phyloP scores from a whole-genome alignment of 2,329 filamentous ascomycete species.

The Xylaria sp. region DNA sequence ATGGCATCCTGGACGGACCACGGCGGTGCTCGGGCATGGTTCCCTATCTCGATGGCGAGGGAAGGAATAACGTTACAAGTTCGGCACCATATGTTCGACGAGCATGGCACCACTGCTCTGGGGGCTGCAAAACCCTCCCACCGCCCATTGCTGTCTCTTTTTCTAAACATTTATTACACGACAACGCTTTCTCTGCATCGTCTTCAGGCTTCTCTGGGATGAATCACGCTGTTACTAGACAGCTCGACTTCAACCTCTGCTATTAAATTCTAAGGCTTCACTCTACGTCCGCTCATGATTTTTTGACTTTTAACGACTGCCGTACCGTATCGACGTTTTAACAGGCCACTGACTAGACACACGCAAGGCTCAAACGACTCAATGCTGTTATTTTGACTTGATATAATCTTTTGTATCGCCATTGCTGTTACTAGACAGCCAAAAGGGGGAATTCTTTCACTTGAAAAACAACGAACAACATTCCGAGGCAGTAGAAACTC shows the following conservation, averaged over 20 bases:
- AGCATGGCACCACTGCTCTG: neutral
- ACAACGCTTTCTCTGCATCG: neutral
- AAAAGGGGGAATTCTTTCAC: constrained; percentile 19
- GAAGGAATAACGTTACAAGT: neutral
- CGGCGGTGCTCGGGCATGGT: constrained; percentile 1
- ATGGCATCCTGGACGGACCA: neutral
- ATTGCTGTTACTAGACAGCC: constrained; percentile 51
- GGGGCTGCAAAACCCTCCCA: neutral
- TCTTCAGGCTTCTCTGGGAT: constrained; percentile 27
- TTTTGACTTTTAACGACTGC: constrained; percentile 2
- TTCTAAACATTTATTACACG: neutral
- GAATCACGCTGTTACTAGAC: constrained; percentile 47
- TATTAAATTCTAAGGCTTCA: neutral
- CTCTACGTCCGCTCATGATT: neutral
- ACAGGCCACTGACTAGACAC: constrained; percentile 14
- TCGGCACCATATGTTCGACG: neutral
- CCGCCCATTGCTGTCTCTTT: neutral
- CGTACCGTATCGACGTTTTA: neutral
- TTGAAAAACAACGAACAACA: constrained; percentile 4
- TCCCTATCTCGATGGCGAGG: neutral
- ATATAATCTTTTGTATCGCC: constrained; percentile 29
- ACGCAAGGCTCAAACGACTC: constrained; percentile 32
- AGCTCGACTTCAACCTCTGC: constrained; percentile 35
- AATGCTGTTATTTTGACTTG: constrained; percentile 37
- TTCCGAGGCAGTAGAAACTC: constrained; percentile 2